Evolutionary conservation across 176 grass and related monocot species (phyloP), one percentile per base, ranked within the genome.

Genomic region (Thalia dealbata): DNA sequence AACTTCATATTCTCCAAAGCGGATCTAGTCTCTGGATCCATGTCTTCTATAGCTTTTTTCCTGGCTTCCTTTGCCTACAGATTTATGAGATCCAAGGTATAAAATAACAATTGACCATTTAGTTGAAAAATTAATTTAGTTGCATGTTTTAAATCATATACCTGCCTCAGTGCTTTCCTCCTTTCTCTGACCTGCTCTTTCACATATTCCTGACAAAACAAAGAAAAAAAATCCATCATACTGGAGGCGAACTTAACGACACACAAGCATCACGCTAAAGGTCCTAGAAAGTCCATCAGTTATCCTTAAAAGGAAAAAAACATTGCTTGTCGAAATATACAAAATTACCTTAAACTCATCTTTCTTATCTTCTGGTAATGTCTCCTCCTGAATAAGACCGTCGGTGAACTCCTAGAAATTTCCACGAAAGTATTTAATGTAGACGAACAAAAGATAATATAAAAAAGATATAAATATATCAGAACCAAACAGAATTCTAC

Each of bases 141-240:
- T 29, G 77, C 69, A 38, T 38, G 32, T 85, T 61, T 12, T 19
- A 19, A 44, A 72, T 35, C 51, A 21, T 60, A 28, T 65, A 96
- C 93, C 89, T 92, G 93, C 10, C 82, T 80, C 52, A 86, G 81
- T 45, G 85, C 81, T 67, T 55, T 79, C 71, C 87, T 96, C 73
- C 61, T 84, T 82, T 89, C 87, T 86, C 87, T 88, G 76, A 96
- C 89, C 70, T 80, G 84, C 22, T 88, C 87, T 81, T 90, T 96
- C 32, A 96, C 30, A 83, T 87, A 92, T 11, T 87, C 83, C 93
- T 96, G 70, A 75, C 6, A 44, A 72, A 82, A 30, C 60, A 73
- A 85, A 18, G 2, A 6, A 12, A 25, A 25, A 72, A 3, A 52
- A 18, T 55, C 44, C 7, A 66, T 38, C 27, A 58, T 8, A 58